These are phyloP conservation scores for Xylogone sp. DNA, from an alignment of 2,329 filamentous ascomycete species.

Conservation along the genomic window DNA sequence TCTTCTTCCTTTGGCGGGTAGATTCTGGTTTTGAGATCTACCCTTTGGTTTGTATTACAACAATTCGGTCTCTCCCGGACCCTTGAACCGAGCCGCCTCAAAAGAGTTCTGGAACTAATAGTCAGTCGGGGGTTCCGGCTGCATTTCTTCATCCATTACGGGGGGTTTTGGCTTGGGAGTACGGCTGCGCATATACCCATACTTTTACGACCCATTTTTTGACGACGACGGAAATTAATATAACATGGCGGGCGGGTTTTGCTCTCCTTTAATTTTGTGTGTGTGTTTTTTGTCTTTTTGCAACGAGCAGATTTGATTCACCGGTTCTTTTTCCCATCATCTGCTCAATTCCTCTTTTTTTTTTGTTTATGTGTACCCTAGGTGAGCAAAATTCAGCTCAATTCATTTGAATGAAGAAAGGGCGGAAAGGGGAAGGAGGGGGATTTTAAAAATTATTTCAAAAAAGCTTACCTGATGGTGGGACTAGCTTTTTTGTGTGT, in stretches of 20 bases:
- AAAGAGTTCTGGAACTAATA: background rate
- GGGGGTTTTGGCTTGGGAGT: background rate
- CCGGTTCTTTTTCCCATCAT: too few relatives aligned
- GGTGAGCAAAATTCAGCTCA: too few relatives aligned
- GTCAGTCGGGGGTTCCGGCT: background rate
- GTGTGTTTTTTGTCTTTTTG: background rate
- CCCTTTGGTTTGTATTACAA: background rate
- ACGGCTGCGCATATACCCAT: background rate
- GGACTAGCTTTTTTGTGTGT: too few relatives aligned
- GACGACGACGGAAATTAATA: background rate
- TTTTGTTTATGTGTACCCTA: too few relatives aligned
- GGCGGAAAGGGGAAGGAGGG: too few relatives aligned
- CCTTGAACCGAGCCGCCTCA: background rate
- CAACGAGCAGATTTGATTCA: too few relatives aligned
- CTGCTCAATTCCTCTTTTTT: too few relatives aligned
- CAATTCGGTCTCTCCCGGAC: background rate
- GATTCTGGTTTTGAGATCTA: too few relatives aligned
- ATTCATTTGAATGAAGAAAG: too few relatives aligned
- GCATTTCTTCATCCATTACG: background rate
- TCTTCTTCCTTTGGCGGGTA: background rate
- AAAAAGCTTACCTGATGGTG: too few relatives aligned
- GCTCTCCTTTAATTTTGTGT: too few relatives aligned
- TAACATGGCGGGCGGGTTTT: background rate
- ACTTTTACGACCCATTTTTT: background rate
- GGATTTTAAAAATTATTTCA: too few relatives aligned